Evolutionary conservation across 2,329 filamentous ascomycete species (phyloP), one percentile per base, ranked within the genome.

Genomic region (Nothomitra cinnamomea): DNA sequence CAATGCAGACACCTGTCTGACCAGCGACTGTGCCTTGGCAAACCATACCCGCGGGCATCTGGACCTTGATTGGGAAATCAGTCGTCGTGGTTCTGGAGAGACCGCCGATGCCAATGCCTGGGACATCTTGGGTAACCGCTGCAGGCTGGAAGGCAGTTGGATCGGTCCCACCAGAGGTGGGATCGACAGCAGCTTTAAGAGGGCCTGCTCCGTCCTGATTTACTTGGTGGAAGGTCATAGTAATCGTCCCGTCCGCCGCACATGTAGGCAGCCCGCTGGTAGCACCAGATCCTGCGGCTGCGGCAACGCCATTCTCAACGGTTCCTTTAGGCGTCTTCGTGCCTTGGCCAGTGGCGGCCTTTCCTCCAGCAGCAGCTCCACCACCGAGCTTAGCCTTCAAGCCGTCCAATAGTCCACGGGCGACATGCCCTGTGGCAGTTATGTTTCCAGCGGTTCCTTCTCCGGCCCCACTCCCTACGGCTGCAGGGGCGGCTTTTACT

Each of bases 171-270:
- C 78, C 79, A 1, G 79, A 83, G 24, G 79, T 81, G 42, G 70
- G 66, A 61, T 85, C 80, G 50, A 84, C 69, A 43, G 70, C 69
- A 7, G 80, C 80, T 28, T 69, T 74, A 49, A 84, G 67, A 1
- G 79, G 79, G 1, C 80, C 81, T 0, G 80, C 81, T 21, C 80
- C 80, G 60, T 84, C 80, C 65, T 83, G 80, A 73, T 84, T 84
- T 69, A 84, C 77, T 59, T 84, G 77, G 64, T 80, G 79, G 69
- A 77, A 83, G 56, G 74, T 79, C 74, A 84, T 74, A 55, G 71
- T 73, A 63, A 85, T 69, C 25, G 72, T 72, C 57, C 81, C 80
- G 54, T 79, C 72, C 55, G 82, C 77, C 19, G 70, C 67, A 55
- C 71, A 73, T 3, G 80, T 84, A 7, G 81, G 81, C 17, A 84